Evolutionary conservation across 2,329 filamentous ascomycete genomes (phyloP).

Genomic region (Eutypa lata): DNA sequence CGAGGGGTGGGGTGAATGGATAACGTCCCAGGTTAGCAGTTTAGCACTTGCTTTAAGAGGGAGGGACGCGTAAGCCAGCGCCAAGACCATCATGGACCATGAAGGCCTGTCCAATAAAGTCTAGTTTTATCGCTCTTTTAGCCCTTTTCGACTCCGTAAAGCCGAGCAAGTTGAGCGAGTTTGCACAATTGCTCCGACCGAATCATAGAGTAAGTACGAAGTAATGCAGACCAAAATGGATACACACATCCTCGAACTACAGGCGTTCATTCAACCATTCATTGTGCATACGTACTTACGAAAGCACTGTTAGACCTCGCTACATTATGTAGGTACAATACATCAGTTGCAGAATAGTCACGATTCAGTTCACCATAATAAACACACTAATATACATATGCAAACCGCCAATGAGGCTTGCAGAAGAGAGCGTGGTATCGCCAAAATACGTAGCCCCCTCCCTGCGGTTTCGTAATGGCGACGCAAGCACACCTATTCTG

Average conservation of each 20-base stretch:
- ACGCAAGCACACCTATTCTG: background rate
- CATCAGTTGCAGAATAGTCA: background rate
- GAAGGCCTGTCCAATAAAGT: background rate
- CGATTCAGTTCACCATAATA: background rate
- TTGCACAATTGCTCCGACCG: background rate
- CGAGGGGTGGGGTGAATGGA: background rate
- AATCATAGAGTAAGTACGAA: background rate
- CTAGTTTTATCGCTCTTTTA: background rate
- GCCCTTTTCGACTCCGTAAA: background rate
- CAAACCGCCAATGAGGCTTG: background rate
- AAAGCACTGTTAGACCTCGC: background rate
- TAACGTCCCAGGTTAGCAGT: background rate
- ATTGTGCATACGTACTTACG: too few relatives aligned
- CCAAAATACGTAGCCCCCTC: background rate
- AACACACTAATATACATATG: background rate
- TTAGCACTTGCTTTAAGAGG: slow-evolving; percentile 23
- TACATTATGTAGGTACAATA: background rate
- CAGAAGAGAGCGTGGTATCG: background rate
- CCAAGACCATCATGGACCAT: slow-evolving; percentile 13
- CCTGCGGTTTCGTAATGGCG: background rate
- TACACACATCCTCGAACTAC: too few relatives aligned
- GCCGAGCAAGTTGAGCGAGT: background rate
- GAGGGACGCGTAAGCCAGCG: slow-evolving; percentile 34
- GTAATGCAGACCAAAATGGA: too few relatives aligned
- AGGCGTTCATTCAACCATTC: too few relatives aligned